These are phyloP conservation scores for Cynanchum wilfordii DNA, from an alignment of 257 asterid species.

Conservation along the genomic window DNA sequence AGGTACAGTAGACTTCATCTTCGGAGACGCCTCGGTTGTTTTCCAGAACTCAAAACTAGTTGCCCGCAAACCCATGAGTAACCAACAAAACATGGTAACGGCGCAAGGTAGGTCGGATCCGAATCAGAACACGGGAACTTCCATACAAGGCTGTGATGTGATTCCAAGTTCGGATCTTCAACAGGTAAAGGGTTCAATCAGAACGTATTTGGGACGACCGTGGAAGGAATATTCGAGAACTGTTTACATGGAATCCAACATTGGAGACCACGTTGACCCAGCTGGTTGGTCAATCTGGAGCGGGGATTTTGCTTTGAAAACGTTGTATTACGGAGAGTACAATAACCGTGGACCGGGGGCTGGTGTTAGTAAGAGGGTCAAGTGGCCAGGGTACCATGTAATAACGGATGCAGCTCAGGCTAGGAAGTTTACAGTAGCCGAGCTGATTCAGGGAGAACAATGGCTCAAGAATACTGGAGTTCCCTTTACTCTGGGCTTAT, in stretches of 20 bases:
- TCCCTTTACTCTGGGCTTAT: conserved; percentile 16
- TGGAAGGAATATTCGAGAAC: conserved; percentile 30
- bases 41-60: conserved; percentile 37
- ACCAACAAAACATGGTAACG: conserved; percentile 40
- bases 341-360: conserved; percentile 25
- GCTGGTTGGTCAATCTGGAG: conserved; percentile 23
- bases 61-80: conserved; percentile 34
- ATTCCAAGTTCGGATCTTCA: conserved; percentile 17
- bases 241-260: conserved; percentile 18
- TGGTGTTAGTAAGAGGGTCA: conserved; percentile 14
- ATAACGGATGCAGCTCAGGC: conserved; percentile 12
- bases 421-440: conserved; percentile 13
- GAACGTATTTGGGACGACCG: conserved; percentile 24
- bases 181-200: conserved; percentile 10
- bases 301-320: conserved; percentile 20
- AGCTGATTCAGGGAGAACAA: conserved; percentile 16
- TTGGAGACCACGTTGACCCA: conserved; percentile 21
- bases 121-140: conserved; percentile 33
- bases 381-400: conserved; percentile 18
- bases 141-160: conserved; percentile 32
- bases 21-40: conserved; percentile 42
- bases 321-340: conserved; percentile 24
- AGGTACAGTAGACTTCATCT: conserved; percentile 58
- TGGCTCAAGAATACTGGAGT: conserved; percentile 26
- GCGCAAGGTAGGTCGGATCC: conserved; percentile 53